Conservation (phyloP, 768 basidiomycete genomes). For the Phanerochaete sordida region DNA sequence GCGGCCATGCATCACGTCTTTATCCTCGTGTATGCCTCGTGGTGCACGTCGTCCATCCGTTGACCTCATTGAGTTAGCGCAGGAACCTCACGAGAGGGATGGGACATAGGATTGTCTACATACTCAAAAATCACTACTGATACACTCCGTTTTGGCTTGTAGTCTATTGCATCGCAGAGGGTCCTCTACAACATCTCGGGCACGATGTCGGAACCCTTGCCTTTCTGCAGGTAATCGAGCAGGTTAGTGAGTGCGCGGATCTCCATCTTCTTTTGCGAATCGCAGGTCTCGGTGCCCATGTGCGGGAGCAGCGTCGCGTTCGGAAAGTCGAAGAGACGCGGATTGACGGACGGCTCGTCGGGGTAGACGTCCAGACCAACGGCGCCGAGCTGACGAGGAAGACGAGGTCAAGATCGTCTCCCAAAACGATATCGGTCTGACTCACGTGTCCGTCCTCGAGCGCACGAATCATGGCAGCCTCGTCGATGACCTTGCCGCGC, state of each 20-base stretch:
- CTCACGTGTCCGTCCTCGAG: slow-evolving; percentile 84
- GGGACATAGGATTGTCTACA: background rate
- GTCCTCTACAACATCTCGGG: slow-evolving; percentile 40
- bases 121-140: background rate
- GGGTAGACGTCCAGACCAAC: slow-evolving; percentile 87
- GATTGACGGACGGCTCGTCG: slow-evolving; percentile 77
- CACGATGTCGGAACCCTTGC: slow-evolving; percentile 65
- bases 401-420: background rate
- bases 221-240: slow-evolving; percentile 59
- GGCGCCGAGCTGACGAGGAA: slow-evolving; percentile 53
- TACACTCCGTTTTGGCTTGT: too few species aligned
- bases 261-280: slow-evolving; percentile 80
- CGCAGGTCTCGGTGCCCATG: slow-evolving; percentile 85
- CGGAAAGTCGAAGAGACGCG: slow-evolving; percentile 71
- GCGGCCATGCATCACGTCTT: background rate
- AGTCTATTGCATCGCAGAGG: too few species aligned
- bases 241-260: slow-evolving; percentile 77
- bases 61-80: background rate
- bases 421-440: slow-evolving; percentile 11
- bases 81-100: background rate
- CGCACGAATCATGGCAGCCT: slow-evolving; percentile 80
- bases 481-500: slow-evolving; percentile 84
- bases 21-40: slow-evolving; percentile 4
- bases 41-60: background rate
- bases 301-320: slow-evolving; percentile 86